Percentiles rank a stretch among this genome's conserved stretches.
These are phyloP conservation scores for Fulvia fulva DNA, from an alignment of 2,329 filamentous ascomycete genomes.

Conservation along the genomic window DNA sequence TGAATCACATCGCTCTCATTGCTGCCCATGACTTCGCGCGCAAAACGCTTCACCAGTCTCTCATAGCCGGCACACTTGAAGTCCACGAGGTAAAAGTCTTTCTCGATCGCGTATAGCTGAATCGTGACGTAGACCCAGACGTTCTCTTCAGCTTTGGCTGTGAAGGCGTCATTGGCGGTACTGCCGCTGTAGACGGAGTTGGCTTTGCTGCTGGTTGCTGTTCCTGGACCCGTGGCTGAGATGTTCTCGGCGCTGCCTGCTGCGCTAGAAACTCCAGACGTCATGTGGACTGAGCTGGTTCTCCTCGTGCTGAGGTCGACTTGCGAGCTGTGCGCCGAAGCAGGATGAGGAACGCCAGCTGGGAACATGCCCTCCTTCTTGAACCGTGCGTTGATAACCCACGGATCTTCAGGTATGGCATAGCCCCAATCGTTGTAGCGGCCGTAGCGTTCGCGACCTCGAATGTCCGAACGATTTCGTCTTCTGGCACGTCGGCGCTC, in stretches of 20 bases:
- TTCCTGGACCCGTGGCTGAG: constrained; percentile 20
- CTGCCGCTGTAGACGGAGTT: constrained; percentile 14
- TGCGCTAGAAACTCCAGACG: constrained; percentile 21
- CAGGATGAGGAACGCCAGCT: constrained; percentile 47
- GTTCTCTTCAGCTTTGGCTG: constrained; percentile 55
- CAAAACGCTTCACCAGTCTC: constrained; percentile 59
- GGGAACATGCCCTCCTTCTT: constrained; percentile 71
- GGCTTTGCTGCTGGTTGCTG: constrained; percentile 3
- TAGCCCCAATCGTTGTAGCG: constrained; percentile 60
- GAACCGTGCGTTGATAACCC: constrained; percentile 90
- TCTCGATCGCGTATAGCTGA: constrained; percentile 91
- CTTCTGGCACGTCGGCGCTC: constrained; percentile 28
- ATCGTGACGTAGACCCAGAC: constrained; percentile 95
- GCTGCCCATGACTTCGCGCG: constrained; percentile 32
- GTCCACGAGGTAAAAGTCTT: constrained; percentile 89
- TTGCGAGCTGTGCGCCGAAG: constrained; percentile 47
- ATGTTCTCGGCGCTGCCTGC: constrained; percentile 29
- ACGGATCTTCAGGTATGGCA: constrained; percentile 82
- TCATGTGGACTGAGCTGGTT: constrained; percentile 26
- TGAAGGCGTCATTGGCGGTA: constrained; percentile 13
- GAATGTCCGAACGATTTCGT: constrained; percentile 15
- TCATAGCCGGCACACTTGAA: constrained; percentile 99
- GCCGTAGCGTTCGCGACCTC: constrained; percentile 41
- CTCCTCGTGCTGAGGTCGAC: constrained; percentile 40
- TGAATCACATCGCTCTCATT: constrained; percentile 24